A percentile compares a stretch with the other conserved stretches of the same genome.
Conservation (phyloP, 306 rosid species). For the Herpetospermum pedunculosum region DNA sequence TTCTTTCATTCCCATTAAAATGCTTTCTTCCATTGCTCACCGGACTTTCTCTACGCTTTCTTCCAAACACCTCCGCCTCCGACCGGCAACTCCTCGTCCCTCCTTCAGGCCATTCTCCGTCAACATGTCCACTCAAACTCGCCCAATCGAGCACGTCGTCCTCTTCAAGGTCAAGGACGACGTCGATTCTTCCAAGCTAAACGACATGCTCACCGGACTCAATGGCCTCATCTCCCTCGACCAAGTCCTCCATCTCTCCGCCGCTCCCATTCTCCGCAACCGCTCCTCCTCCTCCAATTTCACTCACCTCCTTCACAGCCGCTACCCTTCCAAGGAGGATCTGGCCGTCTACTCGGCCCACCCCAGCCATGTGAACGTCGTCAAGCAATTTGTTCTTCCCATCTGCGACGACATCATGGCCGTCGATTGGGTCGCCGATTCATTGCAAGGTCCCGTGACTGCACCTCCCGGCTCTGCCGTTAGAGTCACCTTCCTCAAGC, state of each 20-base stretch:
- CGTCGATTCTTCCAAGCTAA: slow-evolving; percentile 48
- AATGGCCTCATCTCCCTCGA: slow-evolving; percentile 42
- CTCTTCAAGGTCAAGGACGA: slow-evolving; percentile 73
- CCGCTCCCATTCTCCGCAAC: slow-evolving; percentile 50
- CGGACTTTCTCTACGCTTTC: background rate
- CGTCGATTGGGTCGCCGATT: slow-evolving; percentile 65
- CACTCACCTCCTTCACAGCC: slow-evolving; percentile 83
- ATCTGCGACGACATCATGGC: slow-evolving; percentile 78
- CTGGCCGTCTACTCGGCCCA: slow-evolving; percentile 44
- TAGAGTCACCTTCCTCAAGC: slow-evolving; percentile 45
- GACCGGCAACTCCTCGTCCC: background rate
- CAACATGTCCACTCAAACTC: slow-evolving; percentile 17
- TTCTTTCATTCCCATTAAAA: too few relatives aligned
- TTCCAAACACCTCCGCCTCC: slow-evolving; percentile 15
- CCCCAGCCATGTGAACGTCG: slow-evolving; percentile 57
- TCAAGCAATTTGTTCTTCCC: slow-evolving; percentile 51
- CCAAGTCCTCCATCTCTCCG: slow-evolving; percentile 48
- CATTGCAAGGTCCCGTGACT: slow-evolving; percentile 6
- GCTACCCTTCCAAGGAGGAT: slow-evolving; percentile 54
- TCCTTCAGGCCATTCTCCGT: slow-evolving; percentile 12
- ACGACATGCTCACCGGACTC: slow-evolving; percentile 42
- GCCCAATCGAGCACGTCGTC: slow-evolving; percentile 59
- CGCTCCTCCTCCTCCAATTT: slow-evolving; percentile 48
- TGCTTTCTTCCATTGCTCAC: background rate
- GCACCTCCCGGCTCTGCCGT: slow-evolving; percentile 45